phyloP scores from a whole-genome alignment of 1,284 basidiomycete species.

The Apiotrichum sp. region DNA sequence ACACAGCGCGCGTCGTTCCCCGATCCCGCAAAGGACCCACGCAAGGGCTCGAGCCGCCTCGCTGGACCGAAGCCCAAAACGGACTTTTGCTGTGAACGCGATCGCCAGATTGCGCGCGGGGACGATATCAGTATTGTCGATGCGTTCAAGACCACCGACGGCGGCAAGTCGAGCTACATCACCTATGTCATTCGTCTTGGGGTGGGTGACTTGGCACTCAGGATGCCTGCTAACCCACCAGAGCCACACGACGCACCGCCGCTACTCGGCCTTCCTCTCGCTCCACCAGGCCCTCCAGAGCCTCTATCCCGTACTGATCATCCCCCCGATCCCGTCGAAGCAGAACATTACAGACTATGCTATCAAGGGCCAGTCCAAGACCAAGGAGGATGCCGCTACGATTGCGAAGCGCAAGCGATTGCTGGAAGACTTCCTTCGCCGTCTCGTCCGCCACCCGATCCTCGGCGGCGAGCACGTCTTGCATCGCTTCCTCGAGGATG shows the following conservation, averaged over 20 bases:
- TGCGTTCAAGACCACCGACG: constrained; percentile 87
- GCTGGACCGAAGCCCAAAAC: constrained; percentile 40
- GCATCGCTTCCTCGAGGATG: constrained; percentile 89
- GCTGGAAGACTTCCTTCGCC: constrained; percentile 89
- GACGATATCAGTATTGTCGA: constrained; percentile 62
- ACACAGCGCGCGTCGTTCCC: constrained; percentile 45
- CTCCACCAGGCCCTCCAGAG: constrained; percentile 74
- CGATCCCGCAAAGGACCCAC: constrained; percentile 36
- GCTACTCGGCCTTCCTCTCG: constrained; percentile 97
- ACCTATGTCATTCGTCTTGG: constrained; percentile 88
- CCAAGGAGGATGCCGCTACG: constrained; percentile 90
- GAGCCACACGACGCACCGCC: constrained; percentile 76
- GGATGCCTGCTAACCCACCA: constrained; percentile 36
- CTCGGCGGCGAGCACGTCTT: constrained; percentile 91
- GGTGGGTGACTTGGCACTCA: constrained; percentile 52
- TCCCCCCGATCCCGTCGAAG: constrained; percentile 97
- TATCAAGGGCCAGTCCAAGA: constrained; percentile 83
- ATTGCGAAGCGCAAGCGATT: constrained; percentile 89
- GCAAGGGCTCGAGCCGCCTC: constrained; percentile 25
- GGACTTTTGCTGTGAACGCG: constrained; percentile 44
- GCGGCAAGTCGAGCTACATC: constrained; percentile 82
- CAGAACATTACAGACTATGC: constrained; percentile 95
- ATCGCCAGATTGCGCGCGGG: constrained; percentile 39
- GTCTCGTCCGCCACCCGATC: constrained; percentile 83
- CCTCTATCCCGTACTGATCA: constrained; percentile 91